Evolutionary conservation across 2,329 filamentous ascomycete genomes (phyloP).

Genomic region (Aspergillus calidoustus): DNA sequence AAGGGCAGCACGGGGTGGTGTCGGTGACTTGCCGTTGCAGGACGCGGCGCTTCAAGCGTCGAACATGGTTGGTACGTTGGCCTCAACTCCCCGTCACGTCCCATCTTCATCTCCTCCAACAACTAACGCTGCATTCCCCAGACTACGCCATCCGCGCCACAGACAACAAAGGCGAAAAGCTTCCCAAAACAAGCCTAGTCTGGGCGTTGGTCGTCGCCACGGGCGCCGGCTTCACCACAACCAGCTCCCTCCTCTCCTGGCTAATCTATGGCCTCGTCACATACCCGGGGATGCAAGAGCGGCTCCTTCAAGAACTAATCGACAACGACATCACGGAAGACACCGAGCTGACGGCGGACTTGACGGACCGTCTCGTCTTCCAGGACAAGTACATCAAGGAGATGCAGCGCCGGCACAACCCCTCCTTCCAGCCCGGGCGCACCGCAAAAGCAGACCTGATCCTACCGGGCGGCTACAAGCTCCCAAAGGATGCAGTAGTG

Average conservation of each 20-base stretch:
- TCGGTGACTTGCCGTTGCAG: slow-evolving; percentile 37
- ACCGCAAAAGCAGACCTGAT: slow-evolving; percentile 61
- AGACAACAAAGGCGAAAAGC: slow-evolving; percentile 59
- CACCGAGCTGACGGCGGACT: slow-evolving; percentile 53
- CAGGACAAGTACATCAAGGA: slow-evolving; percentile 58
- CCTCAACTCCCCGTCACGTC: too few species aligned
- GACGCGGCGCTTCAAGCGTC: slow-evolving; percentile 51
- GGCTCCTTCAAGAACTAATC: slow-evolving; percentile 62
- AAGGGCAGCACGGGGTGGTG: slow-evolving; percentile 26
- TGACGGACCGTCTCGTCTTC: slow-evolving; percentile 54
- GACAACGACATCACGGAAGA: slow-evolving; percentile 53
- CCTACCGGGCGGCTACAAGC: slow-evolving; percentile 62
- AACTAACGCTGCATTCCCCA: neutral
- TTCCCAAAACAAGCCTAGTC: slow-evolving; percentile 52
- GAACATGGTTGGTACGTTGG: slow-evolving; percentile 45
- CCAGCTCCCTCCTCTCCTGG: slow-evolving; percentile 63
- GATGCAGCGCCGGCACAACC: slow-evolving; percentile 63
- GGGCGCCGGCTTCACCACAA: slow-evolving; percentile 66
- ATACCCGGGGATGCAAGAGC: slow-evolving; percentile 61
- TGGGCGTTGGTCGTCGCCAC: slow-evolving; percentile 56
- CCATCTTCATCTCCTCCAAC: too few species aligned
- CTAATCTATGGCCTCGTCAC: slow-evolving; percentile 58
- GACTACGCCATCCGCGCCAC: slow-evolving; percentile 61
- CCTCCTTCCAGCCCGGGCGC: slow-evolving; percentile 64
- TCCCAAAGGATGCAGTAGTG: slow-evolving; percentile 58